Evolutionary conservation across 306 rosid species (phyloP).

Genomic region (Neltuma alba): DNA sequence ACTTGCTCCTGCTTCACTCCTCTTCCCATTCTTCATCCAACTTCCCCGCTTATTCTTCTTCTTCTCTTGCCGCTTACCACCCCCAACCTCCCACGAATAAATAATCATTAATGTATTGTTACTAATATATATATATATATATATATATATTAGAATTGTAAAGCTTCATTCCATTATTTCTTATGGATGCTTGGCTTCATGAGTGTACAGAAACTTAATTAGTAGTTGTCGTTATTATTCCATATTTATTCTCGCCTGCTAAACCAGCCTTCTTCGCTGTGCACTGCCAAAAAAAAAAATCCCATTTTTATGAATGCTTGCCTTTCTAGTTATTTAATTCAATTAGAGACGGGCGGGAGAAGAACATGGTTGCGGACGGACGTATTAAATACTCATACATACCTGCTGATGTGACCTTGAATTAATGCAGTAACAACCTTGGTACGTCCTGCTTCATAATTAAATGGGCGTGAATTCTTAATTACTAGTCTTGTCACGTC

Average conservation of each 20-base stretch:
- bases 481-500: background rate
- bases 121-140: too few relatives aligned
- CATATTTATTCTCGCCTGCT: too few relatives aligned
- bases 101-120: too few relatives aligned
- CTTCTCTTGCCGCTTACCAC: slow-evolving; percentile 50
- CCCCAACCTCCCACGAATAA: background rate
- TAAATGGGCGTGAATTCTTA: background rate
- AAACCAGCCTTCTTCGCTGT: too few relatives aligned
- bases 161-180: too few relatives aligned
- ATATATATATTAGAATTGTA: too few relatives aligned
- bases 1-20: slow-evolving; percentile 61
- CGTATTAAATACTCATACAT: background rate
- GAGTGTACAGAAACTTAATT: too few relatives aligned
- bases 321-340: too few relatives aligned
- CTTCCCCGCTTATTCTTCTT: slow-evolving; percentile 64
- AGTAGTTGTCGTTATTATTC: too few relatives aligned
- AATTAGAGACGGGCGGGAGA: background rate
- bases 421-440: background rate
- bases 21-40: slow-evolving; percentile 72
- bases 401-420: background rate
- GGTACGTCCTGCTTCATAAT: background rate
- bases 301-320: too few relatives aligned
- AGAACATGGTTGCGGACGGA: background rate
- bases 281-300: too few relatives aligned
- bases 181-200: too few relatives aligned